Evolutionary conservation across 768 basidiomycete genomes (phyloP).

Genomic region (Coprinopsis sp.): DNA sequence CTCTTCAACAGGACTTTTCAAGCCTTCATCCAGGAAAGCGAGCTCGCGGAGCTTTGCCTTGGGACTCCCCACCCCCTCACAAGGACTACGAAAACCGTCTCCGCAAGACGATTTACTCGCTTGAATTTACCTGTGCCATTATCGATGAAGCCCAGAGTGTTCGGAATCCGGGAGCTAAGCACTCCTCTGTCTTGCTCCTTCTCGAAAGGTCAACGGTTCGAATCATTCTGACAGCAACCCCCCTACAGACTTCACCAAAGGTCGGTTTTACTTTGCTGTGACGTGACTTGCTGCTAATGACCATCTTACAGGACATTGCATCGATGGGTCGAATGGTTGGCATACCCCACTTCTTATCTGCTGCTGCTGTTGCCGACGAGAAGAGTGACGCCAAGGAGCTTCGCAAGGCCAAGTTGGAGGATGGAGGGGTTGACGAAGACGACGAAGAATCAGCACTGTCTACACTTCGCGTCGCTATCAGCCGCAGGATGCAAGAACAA

Average conservation of each 20-base stretch:
- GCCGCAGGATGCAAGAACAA: conserved; percentile 12
- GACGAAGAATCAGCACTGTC: conserved; percentile 10
- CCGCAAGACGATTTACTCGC: conserved; percentile 13
- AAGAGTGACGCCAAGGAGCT: conserved; percentile 14
- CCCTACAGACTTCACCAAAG: conserved; percentile 20
- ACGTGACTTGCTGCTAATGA: background rate
- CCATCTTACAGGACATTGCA: conserved; percentile 8
- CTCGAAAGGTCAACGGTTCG: conserved; percentile 8
- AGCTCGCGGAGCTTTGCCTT: background rate
- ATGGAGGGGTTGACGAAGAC: conserved; percentile 2
- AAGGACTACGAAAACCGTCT: background rate
- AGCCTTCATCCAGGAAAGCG: background rate
- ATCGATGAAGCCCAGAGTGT: conserved; percentile 23
- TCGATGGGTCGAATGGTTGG: conserved; percentile 25
- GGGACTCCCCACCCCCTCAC: background rate
- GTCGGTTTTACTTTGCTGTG: conserved; percentile 8
- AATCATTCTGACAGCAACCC: conserved; percentile 20
- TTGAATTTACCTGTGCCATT: conserved; percentile 12
- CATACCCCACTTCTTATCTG: conserved; percentile 19
- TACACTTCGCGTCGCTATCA: conserved; percentile 8
- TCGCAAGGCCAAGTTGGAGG: conserved; percentile 9
- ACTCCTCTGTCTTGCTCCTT: conserved; percentile 12
- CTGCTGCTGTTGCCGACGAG: conserved; percentile 16
- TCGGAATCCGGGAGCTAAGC: conserved; percentile 14
- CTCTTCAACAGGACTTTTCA: background rate